These are phyloP conservation scores for Boletus rex-veris DNA, from an alignment of 768 basidiomycete species.

Conservation along the genomic window DNA sequence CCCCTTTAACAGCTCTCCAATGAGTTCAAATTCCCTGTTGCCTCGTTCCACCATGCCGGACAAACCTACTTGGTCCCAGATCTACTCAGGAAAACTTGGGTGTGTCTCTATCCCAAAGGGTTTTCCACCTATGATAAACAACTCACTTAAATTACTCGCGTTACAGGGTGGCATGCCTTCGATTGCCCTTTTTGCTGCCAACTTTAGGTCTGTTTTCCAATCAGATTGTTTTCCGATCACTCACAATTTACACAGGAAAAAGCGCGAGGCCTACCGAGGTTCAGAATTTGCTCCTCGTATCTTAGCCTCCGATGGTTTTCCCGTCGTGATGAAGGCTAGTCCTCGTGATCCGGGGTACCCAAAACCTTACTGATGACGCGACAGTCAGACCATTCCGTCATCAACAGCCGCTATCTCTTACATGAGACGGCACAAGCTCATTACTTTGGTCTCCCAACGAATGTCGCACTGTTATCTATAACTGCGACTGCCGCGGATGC, in stretches of 20 bases:
- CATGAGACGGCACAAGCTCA: conserved; percentile 72
- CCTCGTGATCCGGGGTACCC: neutral
- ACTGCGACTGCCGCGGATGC: conserved; percentile 64
- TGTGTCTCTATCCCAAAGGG: conserved; percentile 13
- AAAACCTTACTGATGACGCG: neutral
- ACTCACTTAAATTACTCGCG: neutral
- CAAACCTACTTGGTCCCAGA: conserved; percentile 84
- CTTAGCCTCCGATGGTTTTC: conserved; percentile 62
- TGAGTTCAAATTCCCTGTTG: conserved; percentile 79
- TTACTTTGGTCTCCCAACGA: conserved; percentile 57
- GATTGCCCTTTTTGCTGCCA: conserved; percentile 72
- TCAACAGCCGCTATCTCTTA: conserved; percentile 65
- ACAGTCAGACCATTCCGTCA: conserved; percentile 55
- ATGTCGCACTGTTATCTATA: conserved; percentile 60
- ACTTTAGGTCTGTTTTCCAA: conserved; percentile 32
- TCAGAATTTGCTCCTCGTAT: conserved; percentile 80
- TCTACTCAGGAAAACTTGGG: conserved; percentile 68
- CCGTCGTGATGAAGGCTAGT: conserved; percentile 71
- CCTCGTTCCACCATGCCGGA: conserved; percentile 75
- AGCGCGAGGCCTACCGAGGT: conserved; percentile 77
- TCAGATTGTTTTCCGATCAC: neutral
- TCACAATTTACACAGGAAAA: conserved; percentile 44
- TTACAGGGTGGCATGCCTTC: conserved; percentile 65
- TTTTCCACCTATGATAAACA: neutral
- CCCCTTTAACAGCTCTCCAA: conserved; percentile 55